phyloP scores from a whole-genome alignment of 2,329 filamentous ascomycete genomes.

The Aspergillus pseudonomiae region DNA sequence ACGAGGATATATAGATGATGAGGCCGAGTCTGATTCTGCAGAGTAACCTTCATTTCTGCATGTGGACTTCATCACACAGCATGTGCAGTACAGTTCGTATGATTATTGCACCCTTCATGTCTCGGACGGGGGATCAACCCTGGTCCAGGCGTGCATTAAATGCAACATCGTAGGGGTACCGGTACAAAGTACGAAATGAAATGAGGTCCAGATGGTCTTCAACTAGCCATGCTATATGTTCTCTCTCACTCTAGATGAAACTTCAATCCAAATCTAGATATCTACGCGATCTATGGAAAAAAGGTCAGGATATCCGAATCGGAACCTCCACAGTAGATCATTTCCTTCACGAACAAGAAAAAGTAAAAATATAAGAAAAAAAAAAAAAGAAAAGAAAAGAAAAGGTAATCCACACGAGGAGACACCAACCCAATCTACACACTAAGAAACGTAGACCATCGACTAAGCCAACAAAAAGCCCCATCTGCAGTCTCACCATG shows the following conservation, averaged over 20 bases:
- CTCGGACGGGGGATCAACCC: not conserved
- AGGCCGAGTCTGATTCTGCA: not conserved
- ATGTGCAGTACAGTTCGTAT: not conserved
- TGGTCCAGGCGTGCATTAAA: not conserved
- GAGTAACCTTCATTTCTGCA: slow-evolving; percentile 2
- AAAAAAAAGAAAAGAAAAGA: not conserved
- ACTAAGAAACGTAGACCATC: not conserved
- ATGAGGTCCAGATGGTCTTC: not conserved
- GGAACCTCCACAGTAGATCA: not conserved
- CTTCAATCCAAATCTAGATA: not conserved
- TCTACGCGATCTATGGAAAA: not conserved
- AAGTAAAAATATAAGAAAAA: not conserved
- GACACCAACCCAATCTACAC: not conserved
- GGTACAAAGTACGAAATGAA: not conserved
- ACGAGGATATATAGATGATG: not conserved
- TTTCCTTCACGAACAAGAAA: not conserved
- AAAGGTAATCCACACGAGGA: not conserved
- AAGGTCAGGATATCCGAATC: no score
- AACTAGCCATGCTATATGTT: not conserved
- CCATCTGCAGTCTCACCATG: not conserved
- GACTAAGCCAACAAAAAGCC: not conserved
- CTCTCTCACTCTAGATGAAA: not conserved
- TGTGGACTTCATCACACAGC: not conserved
- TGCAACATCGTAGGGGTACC: not conserved
- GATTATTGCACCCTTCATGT: not conserved